phyloP scores from a whole-genome alignment of 495 filamentous ascomycete genomes.

The Neurospora cerealis region DNA sequence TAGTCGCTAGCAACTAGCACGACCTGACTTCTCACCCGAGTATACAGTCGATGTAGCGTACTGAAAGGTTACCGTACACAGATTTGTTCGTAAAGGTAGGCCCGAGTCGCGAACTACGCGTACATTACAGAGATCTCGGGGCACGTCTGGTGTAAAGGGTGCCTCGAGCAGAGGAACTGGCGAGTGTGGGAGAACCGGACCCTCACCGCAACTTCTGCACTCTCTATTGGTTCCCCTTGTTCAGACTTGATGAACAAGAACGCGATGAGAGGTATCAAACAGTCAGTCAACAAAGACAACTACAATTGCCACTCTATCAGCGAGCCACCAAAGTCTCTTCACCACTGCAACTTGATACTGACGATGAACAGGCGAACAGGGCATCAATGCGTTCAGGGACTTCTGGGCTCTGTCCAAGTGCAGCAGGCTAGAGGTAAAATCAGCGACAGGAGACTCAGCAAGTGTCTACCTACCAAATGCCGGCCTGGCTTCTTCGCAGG shows the following conservation, averaged over 20 bases:
- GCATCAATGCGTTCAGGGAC: not conserved
- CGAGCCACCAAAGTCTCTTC: not conserved
- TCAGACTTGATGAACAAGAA: not conserved
- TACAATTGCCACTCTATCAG: not conserved
- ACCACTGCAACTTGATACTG: not conserved
- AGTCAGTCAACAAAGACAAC: not conserved
- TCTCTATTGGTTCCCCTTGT: not conserved
- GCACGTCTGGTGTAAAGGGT: not conserved
- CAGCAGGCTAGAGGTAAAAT: not conserved
- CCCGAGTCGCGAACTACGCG: not conserved
- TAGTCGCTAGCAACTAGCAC: not conserved
- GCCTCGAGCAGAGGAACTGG: not conserved
- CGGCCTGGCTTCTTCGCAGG: not conserved
- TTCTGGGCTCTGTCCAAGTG: not conserved
- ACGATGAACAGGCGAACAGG: not conserved
- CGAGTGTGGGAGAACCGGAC: not conserved
- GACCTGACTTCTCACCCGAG: not conserved
- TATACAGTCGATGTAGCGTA: not conserved
- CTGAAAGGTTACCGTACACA: not conserved
- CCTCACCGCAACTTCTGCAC: constrained; percentile 18
- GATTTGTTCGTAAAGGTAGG: not conserved
- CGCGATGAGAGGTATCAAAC: not conserved
- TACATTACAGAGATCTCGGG: not conserved
- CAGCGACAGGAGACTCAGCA: not conserved
- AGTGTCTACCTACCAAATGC: not conserved